Evolutionary conservation across 2,329 filamentous ascomycete genomes (phyloP).

Genomic region (Nemania diffusa): DNA sequence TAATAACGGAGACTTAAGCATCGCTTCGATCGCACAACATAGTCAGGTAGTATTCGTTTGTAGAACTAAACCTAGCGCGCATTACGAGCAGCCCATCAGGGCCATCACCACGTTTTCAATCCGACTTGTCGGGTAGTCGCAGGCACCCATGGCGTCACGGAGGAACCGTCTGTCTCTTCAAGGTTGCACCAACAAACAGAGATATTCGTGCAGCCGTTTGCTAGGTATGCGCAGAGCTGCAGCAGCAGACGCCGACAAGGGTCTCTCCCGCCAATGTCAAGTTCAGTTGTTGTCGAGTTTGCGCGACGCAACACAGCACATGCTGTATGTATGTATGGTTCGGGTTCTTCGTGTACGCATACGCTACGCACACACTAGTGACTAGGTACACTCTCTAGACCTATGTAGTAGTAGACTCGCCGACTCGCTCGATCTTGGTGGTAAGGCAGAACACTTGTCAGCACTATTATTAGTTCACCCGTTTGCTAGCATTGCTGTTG

Average conservation of each 20-base stretch:
- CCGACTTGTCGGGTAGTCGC: slow-evolving; percentile 26
- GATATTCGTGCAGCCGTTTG: slow-evolving; percentile 16
- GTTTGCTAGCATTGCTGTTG: not conserved
- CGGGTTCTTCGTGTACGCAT: not conserved
- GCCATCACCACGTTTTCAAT: slow-evolving; percentile 28
- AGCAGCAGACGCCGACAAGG: slow-evolving; percentile 7
- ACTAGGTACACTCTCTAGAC: not conserved
- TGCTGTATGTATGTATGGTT: not conserved
- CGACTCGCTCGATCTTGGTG: not conserved
- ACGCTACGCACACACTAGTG: too few relatives aligned
- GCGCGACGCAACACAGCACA: slow-evolving; percentile 12
- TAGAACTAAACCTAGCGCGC: not conserved
- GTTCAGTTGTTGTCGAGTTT: slow-evolving; percentile 14
- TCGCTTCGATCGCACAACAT: slow-evolving; percentile 22
- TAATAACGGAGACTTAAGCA: not conserved
- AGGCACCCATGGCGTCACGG: slow-evolving; percentile 1
- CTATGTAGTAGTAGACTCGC: not conserved
- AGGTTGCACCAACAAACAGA: slow-evolving; percentile 21
- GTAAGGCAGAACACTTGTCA: slow-evolving; percentile 4
- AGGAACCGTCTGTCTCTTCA: slow-evolving; percentile 15
- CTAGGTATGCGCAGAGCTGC: too few relatives aligned
- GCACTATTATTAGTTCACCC: slow-evolving; percentile 13
- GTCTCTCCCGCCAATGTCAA: slow-evolving; percentile 1
- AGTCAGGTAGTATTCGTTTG: slow-evolving; percentile 15
- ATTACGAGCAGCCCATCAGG: not conserved